These are phyloP conservation scores for Septoria petroselini DNA, from an alignment of 2,329 filamentous ascomycete genomes.

Conservation along the genomic window DNA sequence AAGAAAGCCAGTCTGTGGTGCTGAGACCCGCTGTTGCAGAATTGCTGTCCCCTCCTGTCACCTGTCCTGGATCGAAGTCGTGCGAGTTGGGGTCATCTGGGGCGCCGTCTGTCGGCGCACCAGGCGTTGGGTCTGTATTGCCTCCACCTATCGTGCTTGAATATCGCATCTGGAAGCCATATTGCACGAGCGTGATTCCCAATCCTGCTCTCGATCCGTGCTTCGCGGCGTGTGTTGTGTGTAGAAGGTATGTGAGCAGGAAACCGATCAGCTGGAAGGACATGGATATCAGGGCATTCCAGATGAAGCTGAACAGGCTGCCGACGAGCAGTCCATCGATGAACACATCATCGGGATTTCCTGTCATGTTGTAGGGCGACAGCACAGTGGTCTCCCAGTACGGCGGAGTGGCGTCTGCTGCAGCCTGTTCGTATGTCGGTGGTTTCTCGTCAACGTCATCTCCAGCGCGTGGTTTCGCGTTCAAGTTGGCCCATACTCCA, in stretches of 20 bases:
- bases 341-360: slow-evolving; percentile 90
- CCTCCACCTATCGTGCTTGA: slow-evolving; percentile 37
- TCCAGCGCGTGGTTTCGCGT: slow-evolving; percentile 79
- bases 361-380: slow-evolving; percentile 80
- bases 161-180: slow-evolving; percentile 89
- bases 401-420: slow-evolving; percentile 89
- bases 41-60: slow-evolving; percentile 45
- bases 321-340: slow-evolving; percentile 93
- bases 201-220: slow-evolving; percentile 93
- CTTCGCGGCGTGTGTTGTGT: slow-evolving; percentile 97
- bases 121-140: slow-evolving; percentile 22
- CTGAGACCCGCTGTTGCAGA: slow-evolving; percentile 54
- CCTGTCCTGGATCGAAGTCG: slow-evolving; percentile 73
- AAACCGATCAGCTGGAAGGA: slow-evolving; percentile 97
- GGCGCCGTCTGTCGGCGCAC: slow-evolving; percentile 43
- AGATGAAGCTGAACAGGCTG: slow-evolving; percentile 80
- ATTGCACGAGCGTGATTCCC: slow-evolving; percentile 92
- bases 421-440: slow-evolving; percentile 98
- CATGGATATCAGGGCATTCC: slow-evolving; percentile 96
- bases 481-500: slow-evolving; percentile 93
- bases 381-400: slow-evolving; percentile 99
- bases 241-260: slow-evolving; percentile 93
- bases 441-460: slow-evolving; percentile 86
- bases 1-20: slow-evolving; percentile 83
- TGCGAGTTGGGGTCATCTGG: slow-evolving; percentile 88